Evolutionary conservation across 2,329 filamentous ascomycete genomes (phyloP), one percentile per base, ranked within the genome.

Genomic region (Atkinsonella hypoxylon): DNA sequence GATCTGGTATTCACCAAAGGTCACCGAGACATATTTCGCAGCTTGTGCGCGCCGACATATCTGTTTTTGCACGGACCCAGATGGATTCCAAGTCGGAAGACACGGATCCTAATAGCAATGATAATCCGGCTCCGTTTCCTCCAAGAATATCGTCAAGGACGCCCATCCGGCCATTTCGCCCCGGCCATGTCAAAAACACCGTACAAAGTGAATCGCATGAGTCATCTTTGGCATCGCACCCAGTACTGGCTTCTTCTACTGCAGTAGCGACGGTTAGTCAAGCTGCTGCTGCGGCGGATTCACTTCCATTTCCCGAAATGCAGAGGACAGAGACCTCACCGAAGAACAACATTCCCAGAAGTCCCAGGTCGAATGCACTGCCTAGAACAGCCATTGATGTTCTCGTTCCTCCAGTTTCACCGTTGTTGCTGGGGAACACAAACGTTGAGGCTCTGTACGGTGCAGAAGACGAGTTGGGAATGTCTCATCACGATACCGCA

Each of bases 1-100:
- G 12, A 8, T 9, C 31, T 20, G 72, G 71, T 42, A 56, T 79
- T 30, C 70, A 76, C 11, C 70, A 74, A 55, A 67, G 78, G 44
- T 80, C 77, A 2, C 77, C 77, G 15, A 64, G 71, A 45, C 66
- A 71, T 9, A 56, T 62, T 6, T 54, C 54, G 7, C 48, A 50
- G 13, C 38, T 31, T 20, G 9, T 51, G 22, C 39, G 30, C 13
- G n/a, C 38, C 12, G 32, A 40, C 9, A 12, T 39, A 18, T 36
- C 40, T 17, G 26, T 44, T 12, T 31, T 31, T 20, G 11, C 17
- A 12, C 9, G 30, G 34, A 26, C 48, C 39, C 34, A 36, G 5
- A 3, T 26, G 15, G 15, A 2, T 26, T 22, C 26, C 10, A 18
- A 18, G 31, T n/a, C 45, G n/a, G 22, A 18, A 7, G 18, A 17